Percentiles rank a stretch among this genome's conserved stretches.
Conservation (phyloP, 2,329 filamentous ascomycete genomes). For the Epichloe baconii region DNA sequence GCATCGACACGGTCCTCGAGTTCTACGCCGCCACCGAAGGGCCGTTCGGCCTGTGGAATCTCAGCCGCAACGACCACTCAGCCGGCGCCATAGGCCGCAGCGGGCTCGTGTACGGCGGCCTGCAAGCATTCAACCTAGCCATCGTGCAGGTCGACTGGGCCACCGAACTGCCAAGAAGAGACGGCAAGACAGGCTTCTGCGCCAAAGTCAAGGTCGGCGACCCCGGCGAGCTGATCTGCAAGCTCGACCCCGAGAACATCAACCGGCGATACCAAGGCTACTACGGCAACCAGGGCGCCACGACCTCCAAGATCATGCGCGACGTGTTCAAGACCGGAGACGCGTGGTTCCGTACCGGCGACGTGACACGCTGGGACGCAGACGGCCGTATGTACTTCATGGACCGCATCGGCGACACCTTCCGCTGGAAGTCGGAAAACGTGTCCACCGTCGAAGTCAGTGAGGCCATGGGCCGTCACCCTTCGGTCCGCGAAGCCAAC, state of each 20-base stretch:
- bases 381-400: constrained; percentile 69
- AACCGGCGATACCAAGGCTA: constrained; percentile 66
- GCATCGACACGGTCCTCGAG: constrained; percentile 58
- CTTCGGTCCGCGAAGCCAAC: constrained; percentile 61
- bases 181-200: constrained; percentile 58
- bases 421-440: constrained; percentile 74
- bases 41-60: constrained; percentile 56
- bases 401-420: constrained; percentile 69
- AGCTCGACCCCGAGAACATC: constrained; percentile 53
- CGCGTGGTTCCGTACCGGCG: constrained; percentile 74
- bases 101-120: constrained; percentile 45
- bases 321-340: constrained; percentile 65
- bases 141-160: constrained; percentile 61
- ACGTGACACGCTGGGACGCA: constrained; percentile 56
- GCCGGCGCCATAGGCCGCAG: constrained; percentile 68
- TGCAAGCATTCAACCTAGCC: constrained; percentile 37
- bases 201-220: constrained; percentile 42
- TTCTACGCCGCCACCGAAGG: constrained; percentile 75
- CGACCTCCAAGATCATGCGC: constrained; percentile 58
- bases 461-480: constrained; percentile 56
- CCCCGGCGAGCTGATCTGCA: constrained; percentile 63
- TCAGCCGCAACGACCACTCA: constrained; percentile 57
- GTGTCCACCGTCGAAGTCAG: constrained; percentile 73
- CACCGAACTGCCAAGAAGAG: constrained; percentile 53
- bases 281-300: constrained; percentile 59